Conservation (phyloP, 129 eudicot genomes). For the Silybum marianum region DNA sequence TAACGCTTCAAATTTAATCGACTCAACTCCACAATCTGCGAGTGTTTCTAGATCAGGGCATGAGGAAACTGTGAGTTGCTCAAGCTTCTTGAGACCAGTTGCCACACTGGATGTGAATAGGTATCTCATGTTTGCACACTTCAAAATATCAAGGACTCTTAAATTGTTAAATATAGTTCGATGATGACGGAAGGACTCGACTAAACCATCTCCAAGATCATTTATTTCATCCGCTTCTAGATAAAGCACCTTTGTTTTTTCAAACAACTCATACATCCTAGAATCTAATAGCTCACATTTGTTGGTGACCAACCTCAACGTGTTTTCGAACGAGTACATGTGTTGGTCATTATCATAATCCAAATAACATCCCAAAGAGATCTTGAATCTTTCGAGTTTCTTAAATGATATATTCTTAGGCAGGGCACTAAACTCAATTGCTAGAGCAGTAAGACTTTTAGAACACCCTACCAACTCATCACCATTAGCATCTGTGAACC, state of each 20-base stretch:
- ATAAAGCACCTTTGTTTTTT: not conserved
- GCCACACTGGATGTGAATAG: not conserved
- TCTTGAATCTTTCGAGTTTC: conserved; percentile 11
- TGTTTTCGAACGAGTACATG: not conserved
- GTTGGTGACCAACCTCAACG: not conserved
- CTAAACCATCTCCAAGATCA: not conserved
- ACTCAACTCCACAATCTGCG: not conserved
- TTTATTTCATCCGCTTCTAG: not conserved
- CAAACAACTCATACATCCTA: not conserved
- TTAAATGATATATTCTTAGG: not conserved
- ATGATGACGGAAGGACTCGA: not conserved
- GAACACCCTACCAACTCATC: not conserved
- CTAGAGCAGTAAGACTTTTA: not conserved
- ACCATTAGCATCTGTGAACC: not conserved
- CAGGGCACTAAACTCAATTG: not conserved
- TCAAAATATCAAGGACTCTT: not conserved
- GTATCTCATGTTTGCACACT: not conserved
- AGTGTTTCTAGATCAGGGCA: conserved; percentile 7
- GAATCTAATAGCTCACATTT: not conserved
- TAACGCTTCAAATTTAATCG: not conserved
- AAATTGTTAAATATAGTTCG: not conserved
- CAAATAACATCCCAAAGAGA: not conserved
- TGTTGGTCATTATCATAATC: fast-evolving
- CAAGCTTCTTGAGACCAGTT: conserved; percentile 8
- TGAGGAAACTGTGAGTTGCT: not conserved